Evolutionary conservation across 2,329 filamentous ascomycete species (phyloP).

Genomic region (Xylaria sp.): DNA sequence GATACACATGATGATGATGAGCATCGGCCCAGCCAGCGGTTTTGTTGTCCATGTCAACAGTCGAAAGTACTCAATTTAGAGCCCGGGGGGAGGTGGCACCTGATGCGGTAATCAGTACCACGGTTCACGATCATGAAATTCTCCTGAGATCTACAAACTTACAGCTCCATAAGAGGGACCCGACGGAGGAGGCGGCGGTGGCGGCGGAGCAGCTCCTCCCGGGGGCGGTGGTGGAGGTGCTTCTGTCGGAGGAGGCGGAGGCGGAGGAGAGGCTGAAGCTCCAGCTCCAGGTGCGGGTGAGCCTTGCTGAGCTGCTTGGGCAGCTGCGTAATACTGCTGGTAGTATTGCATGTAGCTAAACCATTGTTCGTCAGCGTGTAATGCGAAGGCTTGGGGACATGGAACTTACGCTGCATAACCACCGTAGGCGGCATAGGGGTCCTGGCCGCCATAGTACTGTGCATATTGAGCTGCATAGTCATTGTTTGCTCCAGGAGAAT

Average conservation of each 20-base stretch:
- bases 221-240: slow-evolving; percentile 73
- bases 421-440: slow-evolving; percentile 91
- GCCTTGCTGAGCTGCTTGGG: slow-evolving; percentile 60
- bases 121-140: slow-evolving; percentile 19
- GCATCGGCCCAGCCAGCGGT: not conserved
- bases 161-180: slow-evolving; percentile 74
- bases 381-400: not conserved
- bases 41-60: not conserved
- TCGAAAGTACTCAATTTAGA: slow-evolving; percentile 51
- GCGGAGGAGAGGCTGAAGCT: slow-evolving; percentile 65
- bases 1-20: not conserved
- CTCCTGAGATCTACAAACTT: slow-evolving; percentile 50
- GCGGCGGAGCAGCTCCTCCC: slow-evolving; percentile 63
- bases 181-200: slow-evolving; percentile 68
- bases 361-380: slow-evolving; percentile 10
- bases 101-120: slow-evolving; percentile 49
- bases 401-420: slow-evolving; percentile 78
- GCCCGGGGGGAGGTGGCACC: slow-evolving; percentile 68
- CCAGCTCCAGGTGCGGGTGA: slow-evolving; percentile 59
- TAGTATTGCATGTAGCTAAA: slow-evolving; percentile 75
- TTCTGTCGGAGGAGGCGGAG: slow-evolving; percentile 69
- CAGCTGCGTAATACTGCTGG: slow-evolving; percentile 73
- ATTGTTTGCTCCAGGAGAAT: slow-evolving; percentile 53
- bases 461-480: slow-evolving; percentile 85
- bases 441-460: slow-evolving; percentile 79